Base-by-base conservation (phyloP, 257 asterid genomes). In the Ilex asprella region DNA sequence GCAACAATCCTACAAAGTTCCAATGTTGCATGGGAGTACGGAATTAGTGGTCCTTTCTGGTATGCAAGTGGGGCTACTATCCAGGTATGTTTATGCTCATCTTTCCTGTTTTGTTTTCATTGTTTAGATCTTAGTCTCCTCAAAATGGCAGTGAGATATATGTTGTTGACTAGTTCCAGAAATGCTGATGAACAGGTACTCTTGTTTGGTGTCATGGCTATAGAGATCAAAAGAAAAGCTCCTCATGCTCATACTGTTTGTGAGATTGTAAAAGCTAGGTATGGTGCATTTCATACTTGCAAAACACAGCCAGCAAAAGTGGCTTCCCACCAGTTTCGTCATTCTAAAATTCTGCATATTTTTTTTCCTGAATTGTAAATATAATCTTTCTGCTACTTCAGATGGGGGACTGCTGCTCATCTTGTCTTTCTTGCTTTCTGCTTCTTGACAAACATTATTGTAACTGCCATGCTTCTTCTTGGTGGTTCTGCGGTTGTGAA, bases 21-120 rank as follows among this genome's bases (percentile, higher is more conserved):
- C 7, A 91, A 91, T 13, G 96, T 91, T 5, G 96, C 96, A 5
- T 91, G 96, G 98, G 76, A 86, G 62, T 88, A 88, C 71, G 98
- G 98, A 64, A 76, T 91, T 60, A 91, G 98, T 57, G 96, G 98
- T n/a, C 98, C 98, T 50, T 91, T 91, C 74, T 91, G 98, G 98
- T 88, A 91, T 63, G 98, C 98, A 59, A 91, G 95, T 62, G 96
- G 98, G 0, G 95, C 98, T 70, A 88, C 98, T 39, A 88, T 91
- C 60, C 98, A 88, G 91, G 96, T 75, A 78, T 58, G 67, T 64
- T 63, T 35, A 35, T 51, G 12, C 30, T 7, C 55, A 12, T 15
- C 2, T 32, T 51, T 44, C 6, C 54, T 35, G 21, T 55, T n/a
- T 32, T 11, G 21, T 1, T 50, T 11, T 14, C 6, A 16, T 6